Evolutionary conservation across 495 filamentous ascomycete genomes (phyloP).

Genomic region (Aspergillus funiculosus): DNA sequence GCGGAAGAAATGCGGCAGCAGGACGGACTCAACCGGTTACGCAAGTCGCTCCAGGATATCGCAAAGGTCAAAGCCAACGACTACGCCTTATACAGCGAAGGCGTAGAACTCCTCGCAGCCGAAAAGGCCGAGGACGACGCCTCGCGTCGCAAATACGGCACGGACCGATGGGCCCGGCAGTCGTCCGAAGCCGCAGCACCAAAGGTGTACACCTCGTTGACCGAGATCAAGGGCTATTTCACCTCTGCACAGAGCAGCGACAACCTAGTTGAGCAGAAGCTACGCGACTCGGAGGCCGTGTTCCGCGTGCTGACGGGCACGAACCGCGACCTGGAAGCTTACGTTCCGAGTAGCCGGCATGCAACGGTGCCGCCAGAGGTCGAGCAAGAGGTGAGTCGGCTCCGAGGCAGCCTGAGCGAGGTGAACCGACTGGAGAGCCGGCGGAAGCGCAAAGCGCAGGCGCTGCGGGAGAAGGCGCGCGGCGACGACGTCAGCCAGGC

Average conservation of each 20-base stretch:
- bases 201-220: constrained; percentile 68
- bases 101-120: constrained; percentile 63
- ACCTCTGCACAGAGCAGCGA: constrained; percentile 80
- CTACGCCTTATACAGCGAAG: constrained; percentile 70
- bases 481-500: constrained; percentile 82
- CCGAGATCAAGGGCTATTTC: constrained; percentile 83
- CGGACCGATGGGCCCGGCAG: constrained; percentile 73
- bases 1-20: constrained; percentile 95
- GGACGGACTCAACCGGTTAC: constrained; percentile 69
- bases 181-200: constrained; percentile 62
- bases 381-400: constrained; percentile 66
- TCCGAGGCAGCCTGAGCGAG: constrained; percentile 76
- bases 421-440: constrained; percentile 73
- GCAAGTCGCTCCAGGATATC: constrained; percentile 75
- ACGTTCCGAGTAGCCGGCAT: constrained; percentile 77
- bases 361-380: constrained; percentile 72
- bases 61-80: constrained; percentile 77
- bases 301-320: constrained; percentile 70
- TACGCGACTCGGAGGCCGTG: constrained; percentile 65
- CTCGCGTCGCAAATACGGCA: constrained; percentile 74
- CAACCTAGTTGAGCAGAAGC: constrained; percentile 69
- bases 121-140: constrained; percentile 80
- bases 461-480: constrained; percentile 67
- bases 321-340: constrained; percentile 75
- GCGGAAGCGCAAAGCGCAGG: constrained; percentile 68